Evolutionary conservation across 306 rosid genomes (phyloP), one percentile per base, ranked within the genome.

Genomic region (Alnus glutinosa): DNA sequence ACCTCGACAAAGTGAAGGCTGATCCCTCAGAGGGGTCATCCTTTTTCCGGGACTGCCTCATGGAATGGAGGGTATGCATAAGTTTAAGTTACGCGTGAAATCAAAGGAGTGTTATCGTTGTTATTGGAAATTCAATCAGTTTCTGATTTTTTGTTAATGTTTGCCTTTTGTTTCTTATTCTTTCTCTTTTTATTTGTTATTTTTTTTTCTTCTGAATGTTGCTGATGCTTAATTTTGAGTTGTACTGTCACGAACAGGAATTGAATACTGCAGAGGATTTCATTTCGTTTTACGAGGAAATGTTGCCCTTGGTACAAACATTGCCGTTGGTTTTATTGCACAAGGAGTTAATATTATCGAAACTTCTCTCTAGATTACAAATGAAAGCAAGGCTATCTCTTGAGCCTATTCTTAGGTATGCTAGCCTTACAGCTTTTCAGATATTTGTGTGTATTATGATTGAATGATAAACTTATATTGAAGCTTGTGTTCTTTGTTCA

Each of bases 181-280:
- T 2, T 42, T 49, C n/a, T 13, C 1, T 11, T 5, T 4, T 36
- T 51, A 30, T 42, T 7, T 47, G 34, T 63, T n/a, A 50, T 67
- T 7, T 59, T 11, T 37, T 11, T 72, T 51, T 5, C 76, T 23
- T 51, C 12, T 30, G 32, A 51, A 42, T 42, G 42, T 68, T 49
- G 23, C 50, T 66, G 49, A n/a, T 63, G 54, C 67, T 50, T 1
- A 39, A 73, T 67, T 58, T 83, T 78, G 78, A 14, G 48, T 54
- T 61, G 30, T 13, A 48, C 48, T 84, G 36, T 69, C 46, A 14
- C 55, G 71, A 66, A n/a, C 79, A 94, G 98, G 98, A 94, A 83
- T 76, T 91, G 88, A 94, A 91, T 80, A 94, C 98, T 0, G 93
- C 98, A 0, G 97, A 86, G 84, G 98, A 92, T 85, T 94, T 94